These are phyloP conservation scores for Gloeophyllum trabeum DNA, from an alignment of 768 basidiomycete genomes.

Conservation along the genomic window DNA sequence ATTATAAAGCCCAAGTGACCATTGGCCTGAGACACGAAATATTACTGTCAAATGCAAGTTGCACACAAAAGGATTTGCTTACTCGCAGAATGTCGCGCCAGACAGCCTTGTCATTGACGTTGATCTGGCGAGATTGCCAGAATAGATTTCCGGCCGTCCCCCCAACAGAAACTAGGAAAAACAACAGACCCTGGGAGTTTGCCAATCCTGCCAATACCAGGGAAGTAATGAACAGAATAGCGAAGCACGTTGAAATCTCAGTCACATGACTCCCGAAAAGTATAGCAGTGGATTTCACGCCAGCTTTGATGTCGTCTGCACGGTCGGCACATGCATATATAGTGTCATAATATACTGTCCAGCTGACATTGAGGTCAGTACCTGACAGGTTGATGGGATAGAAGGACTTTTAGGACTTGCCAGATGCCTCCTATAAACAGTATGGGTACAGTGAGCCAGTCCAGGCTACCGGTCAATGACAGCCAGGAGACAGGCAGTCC, in stretches of 20 bases:
- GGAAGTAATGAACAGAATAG: conserved; percentile 37
- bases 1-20: conserved; percentile 37
- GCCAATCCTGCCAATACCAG: conserved; percentile 38
- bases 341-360: conserved; percentile 44
- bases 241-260: conserved; percentile 38
- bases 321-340: conserved; percentile 78
- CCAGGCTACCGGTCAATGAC: conserved; percentile 21
- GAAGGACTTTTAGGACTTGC: conserved; percentile 13
- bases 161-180: conserved; percentile 32
- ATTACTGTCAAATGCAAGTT: no score
- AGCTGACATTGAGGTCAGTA: conserved; percentile 17
- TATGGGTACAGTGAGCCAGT: conserved; percentile 12
- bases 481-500: conserved; percentile 39
- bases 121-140: conserved; percentile 35
- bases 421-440: conserved; percentile 1
- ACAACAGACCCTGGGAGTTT: conserved; percentile 37
- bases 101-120: no score
- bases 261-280: conserved; percentile 52
- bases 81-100: no score
- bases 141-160: conserved; percentile 30
- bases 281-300: conserved; percentile 70
- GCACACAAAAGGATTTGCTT: no score
- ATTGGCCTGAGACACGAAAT: conserved; percentile 39
- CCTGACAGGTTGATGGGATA: conserved; percentile 10
- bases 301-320: conserved; percentile 57